Evolutionary conservation across 1,284 basidiomycete species (phyloP), one percentile per base, ranked within the genome.

Genomic region (Earliella scabrosa): DNA sequence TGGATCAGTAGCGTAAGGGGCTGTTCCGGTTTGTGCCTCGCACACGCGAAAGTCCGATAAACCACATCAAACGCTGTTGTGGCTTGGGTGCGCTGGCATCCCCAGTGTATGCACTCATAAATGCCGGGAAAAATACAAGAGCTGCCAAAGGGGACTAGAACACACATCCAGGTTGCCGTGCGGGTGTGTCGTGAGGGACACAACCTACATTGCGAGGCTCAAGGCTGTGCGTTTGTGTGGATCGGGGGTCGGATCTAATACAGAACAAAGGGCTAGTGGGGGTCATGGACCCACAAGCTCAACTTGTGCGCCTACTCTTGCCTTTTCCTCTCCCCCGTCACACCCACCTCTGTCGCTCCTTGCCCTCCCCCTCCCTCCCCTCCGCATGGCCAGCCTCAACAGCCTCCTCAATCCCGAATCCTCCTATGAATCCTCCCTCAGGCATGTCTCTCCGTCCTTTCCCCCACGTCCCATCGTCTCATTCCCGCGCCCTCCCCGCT

Each of bases 221-320:
- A 62, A 26, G 55, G 60, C 57, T 59, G 61, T 59, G 61, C 58
- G 61, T 58, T 63, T 66, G 64, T 64, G 50, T 56, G 52, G 51
- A 63, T 62, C 60, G 65, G 62, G 60, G 49, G 64, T 66, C 65
- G 66, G 66, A 68, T 67, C 65, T 67, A 59, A 63, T 61, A 63
- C 38, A 66, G 63, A 63, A 71, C 68, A 69, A 73, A 69, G 66
- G 65, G 54, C 60, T 60, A 58, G 59, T 63, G 61, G 67, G 60
- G 62, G 62, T 60, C 60, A 58, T 71, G 72, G 71, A 73, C 72
- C 71, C 70, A 72, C 72, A 73, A 68, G 64, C 61, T 66, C 66
- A 69, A 71, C 70, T 59, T 65, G 57, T 59, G 63, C 65, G 63
- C 67, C 65, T 68, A 68, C 63, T 62, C 62, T 66, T 66, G 63